phyloP scores from a whole-genome alignment of 106 monocot species.

The Posidonia australis region DNA sequence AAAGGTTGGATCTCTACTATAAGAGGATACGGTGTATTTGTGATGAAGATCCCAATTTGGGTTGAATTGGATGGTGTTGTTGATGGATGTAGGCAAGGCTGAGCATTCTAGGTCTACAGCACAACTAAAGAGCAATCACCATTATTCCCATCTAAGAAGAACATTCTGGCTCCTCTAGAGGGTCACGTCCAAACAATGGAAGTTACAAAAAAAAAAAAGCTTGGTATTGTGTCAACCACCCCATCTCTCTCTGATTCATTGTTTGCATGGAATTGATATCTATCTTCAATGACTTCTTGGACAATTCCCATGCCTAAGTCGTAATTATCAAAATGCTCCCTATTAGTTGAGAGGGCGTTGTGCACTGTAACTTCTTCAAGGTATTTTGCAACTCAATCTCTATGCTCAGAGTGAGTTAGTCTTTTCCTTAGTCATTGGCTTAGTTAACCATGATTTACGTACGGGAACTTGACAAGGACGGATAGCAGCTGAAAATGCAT shows the following conservation, averaged over 20 bases:
- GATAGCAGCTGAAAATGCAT: too few relatives aligned
- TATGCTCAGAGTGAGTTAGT: too few relatives aligned
- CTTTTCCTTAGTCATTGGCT: too few relatives aligned
- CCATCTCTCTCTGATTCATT: constrained; percentile 1
- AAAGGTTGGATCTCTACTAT: constrained; percentile 1
- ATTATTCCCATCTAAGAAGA: constrained; percentile 35
- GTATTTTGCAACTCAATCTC: constrained; percentile 16
- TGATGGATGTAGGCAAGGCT: constrained; percentile 18
- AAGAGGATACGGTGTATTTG: not conserved
- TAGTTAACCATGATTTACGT: too few relatives aligned
- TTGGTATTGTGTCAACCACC: constrained; percentile 9
- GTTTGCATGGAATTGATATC: not conserved
- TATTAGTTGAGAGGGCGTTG: constrained; percentile 49
- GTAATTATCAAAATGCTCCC: constrained; percentile 26
- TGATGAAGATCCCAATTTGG: constrained; percentile 28
- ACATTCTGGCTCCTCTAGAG: constrained; percentile 21
- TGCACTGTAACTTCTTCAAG: constrained; percentile 26
- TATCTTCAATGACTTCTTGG: not conserved
- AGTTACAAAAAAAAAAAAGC: constrained; percentile 39
- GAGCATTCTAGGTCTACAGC: not conserved
- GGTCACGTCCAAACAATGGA: constrained; percentile 26
- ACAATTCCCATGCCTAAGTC: not conserved
- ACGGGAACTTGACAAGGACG: too few relatives aligned
- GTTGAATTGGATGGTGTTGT: constrained; percentile 22
- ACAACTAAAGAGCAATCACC: constrained; percentile 22